Conservation (phyloP, 768 basidiomycete genomes). For the Terana coerulea region DNA sequence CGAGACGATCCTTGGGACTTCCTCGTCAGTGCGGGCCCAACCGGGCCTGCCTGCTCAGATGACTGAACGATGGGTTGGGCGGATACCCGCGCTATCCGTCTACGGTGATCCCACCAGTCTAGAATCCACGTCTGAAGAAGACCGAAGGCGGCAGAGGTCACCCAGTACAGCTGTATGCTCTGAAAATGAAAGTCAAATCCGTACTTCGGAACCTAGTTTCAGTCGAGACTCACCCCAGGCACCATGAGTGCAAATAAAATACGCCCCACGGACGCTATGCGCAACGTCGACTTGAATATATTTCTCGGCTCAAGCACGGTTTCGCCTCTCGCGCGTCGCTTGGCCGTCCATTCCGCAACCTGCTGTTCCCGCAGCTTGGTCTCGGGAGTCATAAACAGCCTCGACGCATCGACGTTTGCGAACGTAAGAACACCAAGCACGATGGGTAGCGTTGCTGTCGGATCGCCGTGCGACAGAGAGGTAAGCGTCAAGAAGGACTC, state of each 20-base stretch:
- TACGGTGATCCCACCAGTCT: constrained; percentile 56
- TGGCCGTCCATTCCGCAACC: constrained; percentile 44
- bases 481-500: constrained; percentile 76
- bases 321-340: constrained; percentile 39
- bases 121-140: constrained; percentile 71
- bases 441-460: constrained; percentile 67
- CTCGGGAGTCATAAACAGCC: constrained; percentile 64
- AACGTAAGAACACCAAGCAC: constrained; percentile 69
- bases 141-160: constrained; percentile 71
- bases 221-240: constrained; percentile 55
- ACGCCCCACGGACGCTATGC: constrained; percentile 57
- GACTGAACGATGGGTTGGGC: too few species aligned
- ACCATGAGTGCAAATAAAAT: constrained; percentile 66
- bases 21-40: too few species aligned
- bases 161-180: constrained; percentile 75
- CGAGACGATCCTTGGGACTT: too few species aligned
- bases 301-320: constrained; percentile 43
- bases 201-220: too few species aligned
- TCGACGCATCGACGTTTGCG: constrained; percentile 75
- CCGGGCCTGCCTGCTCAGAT: too few species aligned
- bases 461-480: constrained; percentile 66
- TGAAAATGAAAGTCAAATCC: constrained; percentile 27
- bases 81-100: too few species aligned
- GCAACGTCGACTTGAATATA: constrained; percentile 51
- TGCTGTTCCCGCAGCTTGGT: constrained; percentile 48